Evolutionary conservation across 2,329 filamentous ascomycete species (phyloP).

Genomic region (Polychaeton citri): DNA sequence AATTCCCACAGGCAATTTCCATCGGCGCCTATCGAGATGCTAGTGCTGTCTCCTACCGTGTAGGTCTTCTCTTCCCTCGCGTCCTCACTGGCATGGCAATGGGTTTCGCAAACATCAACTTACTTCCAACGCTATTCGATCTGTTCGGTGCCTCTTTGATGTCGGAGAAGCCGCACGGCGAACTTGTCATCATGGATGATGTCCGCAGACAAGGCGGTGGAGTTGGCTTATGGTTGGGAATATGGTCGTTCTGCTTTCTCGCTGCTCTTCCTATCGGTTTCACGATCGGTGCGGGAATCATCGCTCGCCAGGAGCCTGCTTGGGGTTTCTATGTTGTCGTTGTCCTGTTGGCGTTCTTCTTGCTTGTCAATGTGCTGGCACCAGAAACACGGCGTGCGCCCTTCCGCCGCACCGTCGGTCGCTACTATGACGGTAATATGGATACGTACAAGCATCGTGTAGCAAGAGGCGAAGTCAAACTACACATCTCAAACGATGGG

Average conservation of each 20-base stretch:
- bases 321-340: slow-evolving; percentile 70
- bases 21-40: slow-evolving; percentile 46
- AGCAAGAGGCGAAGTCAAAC: slow-evolving; percentile 60
- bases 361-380: slow-evolving; percentile 56
- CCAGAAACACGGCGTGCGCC: slow-evolving; percentile 60
- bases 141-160: slow-evolving; percentile 65
- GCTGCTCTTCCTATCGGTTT: slow-evolving; percentile 61
- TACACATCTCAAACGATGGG: slow-evolving; percentile 58
- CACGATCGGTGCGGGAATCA: slow-evolving; percentile 55
- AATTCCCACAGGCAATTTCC: slow-evolving; percentile 62
- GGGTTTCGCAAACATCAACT: slow-evolving; percentile 68
- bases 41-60: slow-evolving; percentile 42
- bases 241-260: slow-evolving; percentile 67
- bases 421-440: slow-evolving; percentile 36
- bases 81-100: slow-evolving; percentile 54
- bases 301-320: slow-evolving; percentile 48
- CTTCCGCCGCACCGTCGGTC: slow-evolving; percentile 54
- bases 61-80: slow-evolving; percentile 49
- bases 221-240: slow-evolving; percentile 65
- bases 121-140: slow-evolving; percentile 57
- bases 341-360: slow-evolving; percentile 49
- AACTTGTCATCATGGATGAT: slow-evolving; percentile 53
- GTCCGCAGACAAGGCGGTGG: slow-evolving; percentile 63
- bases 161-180: slow-evolving; percentile 59
- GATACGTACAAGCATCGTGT: slow-evolving; percentile 41